These are phyloP conservation scores for Penicillium freii DNA, from an alignment of 2,329 filamentous ascomycete species.

Conservation along the genomic window DNA sequence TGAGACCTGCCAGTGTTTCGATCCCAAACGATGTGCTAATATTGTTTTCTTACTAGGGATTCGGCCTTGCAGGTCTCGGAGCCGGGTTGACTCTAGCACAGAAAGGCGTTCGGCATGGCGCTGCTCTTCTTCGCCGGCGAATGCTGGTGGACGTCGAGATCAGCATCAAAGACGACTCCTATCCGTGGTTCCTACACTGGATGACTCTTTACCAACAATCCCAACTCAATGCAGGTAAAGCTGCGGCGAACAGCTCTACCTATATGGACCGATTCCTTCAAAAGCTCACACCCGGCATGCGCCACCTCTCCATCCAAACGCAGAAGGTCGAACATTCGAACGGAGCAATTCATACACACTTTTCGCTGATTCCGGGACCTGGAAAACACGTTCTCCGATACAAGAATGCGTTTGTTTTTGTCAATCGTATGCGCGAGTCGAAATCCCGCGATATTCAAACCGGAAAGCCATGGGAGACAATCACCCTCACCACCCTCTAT, in stretches of 20 bases:
- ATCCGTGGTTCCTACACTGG: conserved; percentile 93
- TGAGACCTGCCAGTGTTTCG: conserved; percentile 11
- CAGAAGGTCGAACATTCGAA: conserved; percentile 61
- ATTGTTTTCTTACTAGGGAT: conserved; percentile 53
- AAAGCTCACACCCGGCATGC: conserved; percentile 59
- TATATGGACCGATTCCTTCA: conserved; percentile 55
- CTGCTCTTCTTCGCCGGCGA: conserved; percentile 73
- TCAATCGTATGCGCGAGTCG: conserved; percentile 80
- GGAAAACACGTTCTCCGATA: conserved; percentile 86
- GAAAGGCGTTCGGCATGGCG: conserved; percentile 68
- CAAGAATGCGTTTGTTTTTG: conserved; percentile 79
- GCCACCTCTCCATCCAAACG: conserved; percentile 65
- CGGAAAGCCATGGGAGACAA: conserved; percentile 89
- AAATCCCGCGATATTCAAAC: conserved; percentile 75
- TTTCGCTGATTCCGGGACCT: conserved; percentile 86
- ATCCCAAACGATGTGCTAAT: neutral
- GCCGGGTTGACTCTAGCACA: conserved; percentile 78
- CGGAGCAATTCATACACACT: conserved; percentile 72
- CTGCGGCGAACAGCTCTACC: conserved; percentile 41
- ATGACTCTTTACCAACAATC: conserved; percentile 75
- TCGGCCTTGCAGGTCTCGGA: conserved; percentile 86
- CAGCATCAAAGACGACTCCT: conserved; percentile 87
- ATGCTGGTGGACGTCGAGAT: conserved; percentile 96
- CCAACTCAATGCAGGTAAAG: conserved; percentile 56
- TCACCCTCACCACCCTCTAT: conserved; percentile 89